Base-by-base conservation (phyloP, 2,329 filamentous ascomycete genomes). In the Trichoderma arundinaceum region DNA sequence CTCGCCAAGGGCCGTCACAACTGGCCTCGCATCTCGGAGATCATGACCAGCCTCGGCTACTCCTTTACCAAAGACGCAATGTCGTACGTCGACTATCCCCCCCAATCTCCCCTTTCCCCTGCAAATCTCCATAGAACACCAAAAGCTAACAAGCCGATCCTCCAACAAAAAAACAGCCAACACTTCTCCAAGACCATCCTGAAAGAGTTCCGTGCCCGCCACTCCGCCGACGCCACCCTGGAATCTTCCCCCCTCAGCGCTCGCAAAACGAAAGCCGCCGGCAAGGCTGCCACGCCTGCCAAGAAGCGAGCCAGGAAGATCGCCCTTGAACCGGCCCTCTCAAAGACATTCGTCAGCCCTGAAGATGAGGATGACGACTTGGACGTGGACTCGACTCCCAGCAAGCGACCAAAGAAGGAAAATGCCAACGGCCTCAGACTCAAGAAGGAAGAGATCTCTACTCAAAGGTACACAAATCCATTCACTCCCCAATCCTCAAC, bases 171-270 rank as follows among this genome's bases (percentile, higher is more conserved):
- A 39, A 15, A 39, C 33, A 80, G 78, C 2, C 78, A 80, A 69
- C 78, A 77, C 53, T 80, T 77, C 69, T 73, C 72, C 68, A 80
- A 80, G 69, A 67, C 69, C 19, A 75, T 80, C 68, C 69, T 79
- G 67, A 75, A 73, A 43, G 72, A 77, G 7, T 78, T 77, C 70
- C 75, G 73, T 44, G 59, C 57, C 17, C 75, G 75, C 12, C 70
- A 73, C 43, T 62, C 66, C 2, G 39, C 69, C 6, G 65, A n/a
- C 32, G 43, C 12, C 9, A 41, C 9, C 43, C 57, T 17, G 7
- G 43, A n/a, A 13, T 68, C 52, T 38, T 39, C 19, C 4, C 62
- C 61, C 10, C 56, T 12, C 22, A 66, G 19, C 39, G 53, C 43
- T 1, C 60, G 28, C 17, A 67, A 49, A 35, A 15, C 51, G 48